These are phyloP conservation scores for Trichoderma koningii DNA, from an alignment of 2,329 filamentous ascomycete species.

Conservation along the genomic window DNA sequence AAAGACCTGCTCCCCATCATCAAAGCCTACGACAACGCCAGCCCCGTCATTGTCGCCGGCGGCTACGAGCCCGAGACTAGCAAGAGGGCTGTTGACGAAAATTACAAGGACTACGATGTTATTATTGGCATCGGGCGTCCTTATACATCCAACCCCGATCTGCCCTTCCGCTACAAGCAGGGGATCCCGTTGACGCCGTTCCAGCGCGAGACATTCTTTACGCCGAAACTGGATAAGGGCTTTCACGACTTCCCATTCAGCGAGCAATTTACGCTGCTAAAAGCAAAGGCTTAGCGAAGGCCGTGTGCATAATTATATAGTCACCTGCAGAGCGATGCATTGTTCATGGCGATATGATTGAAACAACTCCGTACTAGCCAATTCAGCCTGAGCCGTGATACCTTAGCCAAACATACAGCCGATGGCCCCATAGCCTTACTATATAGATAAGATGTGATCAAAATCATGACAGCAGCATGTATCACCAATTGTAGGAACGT, in stretches of 20 bases:
- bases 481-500: too few species aligned
- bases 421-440: too few species aligned
- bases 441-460: too few species aligned
- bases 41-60: constrained; percentile 13
- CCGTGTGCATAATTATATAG: not conserved
- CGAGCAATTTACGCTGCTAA: constrained; percentile 1
- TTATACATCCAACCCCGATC: constrained; percentile 21
- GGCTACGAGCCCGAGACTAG: constrained; percentile 11
- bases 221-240: constrained; percentile 13
- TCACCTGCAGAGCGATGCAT: not conserved
- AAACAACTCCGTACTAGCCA: too few species aligned
- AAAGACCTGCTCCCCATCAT: constrained; percentile 9
- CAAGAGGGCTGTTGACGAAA: constrained; percentile 16
- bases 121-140: constrained; percentile 17
- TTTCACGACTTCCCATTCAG: constrained; percentile 22
- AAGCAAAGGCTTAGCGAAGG: constrained; percentile 7
- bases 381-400: too few species aligned
- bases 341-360: not conserved
- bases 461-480: too few species aligned
- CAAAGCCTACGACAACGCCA: constrained; percentile 9
- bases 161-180: constrained; percentile 18
- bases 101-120: constrained; percentile 16
- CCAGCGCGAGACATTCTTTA: constrained; percentile 18
- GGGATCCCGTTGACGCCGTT: constrained; percentile 12
- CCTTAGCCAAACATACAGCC: too few species aligned